Evolutionary conservation across 768 basidiomycete genomes (phyloP), one percentile per base, ranked within the genome.

Genomic region (Lentinula boryana): DNA sequence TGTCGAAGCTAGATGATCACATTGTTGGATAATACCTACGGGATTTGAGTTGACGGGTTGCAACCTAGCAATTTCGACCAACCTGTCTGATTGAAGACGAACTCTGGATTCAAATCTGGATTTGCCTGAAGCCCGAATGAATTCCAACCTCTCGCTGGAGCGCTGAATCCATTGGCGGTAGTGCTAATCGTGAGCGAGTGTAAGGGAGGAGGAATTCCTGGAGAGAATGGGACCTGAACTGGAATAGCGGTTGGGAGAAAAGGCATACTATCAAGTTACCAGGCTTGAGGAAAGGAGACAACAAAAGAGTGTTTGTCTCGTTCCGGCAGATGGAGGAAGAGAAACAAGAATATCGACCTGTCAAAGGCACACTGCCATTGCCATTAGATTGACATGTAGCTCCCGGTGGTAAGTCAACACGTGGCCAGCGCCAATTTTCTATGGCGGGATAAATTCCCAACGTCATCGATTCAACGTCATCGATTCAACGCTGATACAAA

Each of bases 51-150:
- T 27, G 36, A 38, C 21, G 15, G 15, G 13, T 38, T 27, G 15
- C n/a, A 48, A 35, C 3, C 18, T 27, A 57, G 40, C 44, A 21
- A 38, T 41, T 40, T 13, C 35, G 13, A 27, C 23, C 21, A 9
- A 44, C 50, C 48, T 21, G 10, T 38, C 33, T 61, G 60, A 41
- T 61, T 61, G 23, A 61, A 61, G 5, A 13, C 23, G 23, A 61
- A 61, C 3, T 46, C 21, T 18, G 60, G 54, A 41, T 56, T 44
- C 15, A 38, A n/a, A 2, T 4, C 43, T 7, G 53, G 53, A 56
- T 61, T 61, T 6, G 60, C 60, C 23, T 61, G 60, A 18, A 61
- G 52, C 12, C 60, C 60, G 16, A 56, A 61, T 15, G 60, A 61
- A 43, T 61, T 61, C 60, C 60, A 61, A 35, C 60, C 60, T n/a